Conservation (phyloP, 2,329 filamentous ascomycete species). For the Zymoseptoria pseudotritici region DNA sequence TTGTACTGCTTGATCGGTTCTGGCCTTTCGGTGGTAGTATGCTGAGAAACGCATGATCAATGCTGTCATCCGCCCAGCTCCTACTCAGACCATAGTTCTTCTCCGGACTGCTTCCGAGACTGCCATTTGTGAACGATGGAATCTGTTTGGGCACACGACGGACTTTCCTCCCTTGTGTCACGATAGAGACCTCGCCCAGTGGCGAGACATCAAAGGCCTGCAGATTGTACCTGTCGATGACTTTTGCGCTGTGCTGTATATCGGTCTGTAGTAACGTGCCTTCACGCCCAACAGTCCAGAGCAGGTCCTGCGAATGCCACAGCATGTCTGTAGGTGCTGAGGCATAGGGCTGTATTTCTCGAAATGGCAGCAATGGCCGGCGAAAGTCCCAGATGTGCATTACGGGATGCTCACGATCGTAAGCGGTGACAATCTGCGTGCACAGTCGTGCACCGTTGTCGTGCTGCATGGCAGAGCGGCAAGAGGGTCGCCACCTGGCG, state of each 20-base stretch:
- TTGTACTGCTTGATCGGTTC: constrained; percentile 8
- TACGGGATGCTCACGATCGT: constrained; percentile 53
- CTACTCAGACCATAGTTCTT: constrained; percentile 24
- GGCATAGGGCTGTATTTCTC: constrained; percentile 51
- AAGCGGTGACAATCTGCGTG: constrained; percentile 55
- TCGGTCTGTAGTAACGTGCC: constrained; percentile 58
- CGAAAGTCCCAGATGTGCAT: constrained; percentile 60
- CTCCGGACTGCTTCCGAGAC: constrained; percentile 29
- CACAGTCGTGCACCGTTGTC: constrained; percentile 51
- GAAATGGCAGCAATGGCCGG: constrained; percentile 54
- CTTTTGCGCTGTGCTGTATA: constrained; percentile 51
- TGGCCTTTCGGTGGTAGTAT: constrained; percentile 23
- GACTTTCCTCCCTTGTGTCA: constrained; percentile 45
- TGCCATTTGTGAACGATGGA: constrained; percentile 8
- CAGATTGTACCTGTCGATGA: constrained; percentile 50
- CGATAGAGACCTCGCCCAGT: constrained; percentile 49
- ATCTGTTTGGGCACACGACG: constrained; percentile 26
- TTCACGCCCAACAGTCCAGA: constrained; percentile 57
- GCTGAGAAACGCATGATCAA: constrained; percentile 50
- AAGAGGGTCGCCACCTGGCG: constrained; percentile 56
- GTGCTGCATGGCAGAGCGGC: constrained; percentile 46
- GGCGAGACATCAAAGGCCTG: constrained; percentile 53
- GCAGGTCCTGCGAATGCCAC: constrained; percentile 56
- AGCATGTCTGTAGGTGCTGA: constrained; percentile 52
- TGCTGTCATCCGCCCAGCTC: constrained; percentile 49